Evolutionary conservation across 2,329 filamentous ascomycete genomes (phyloP), one percentile per base, ranked within the genome.

Genomic region (Teratosphaeria viscida): DNA sequence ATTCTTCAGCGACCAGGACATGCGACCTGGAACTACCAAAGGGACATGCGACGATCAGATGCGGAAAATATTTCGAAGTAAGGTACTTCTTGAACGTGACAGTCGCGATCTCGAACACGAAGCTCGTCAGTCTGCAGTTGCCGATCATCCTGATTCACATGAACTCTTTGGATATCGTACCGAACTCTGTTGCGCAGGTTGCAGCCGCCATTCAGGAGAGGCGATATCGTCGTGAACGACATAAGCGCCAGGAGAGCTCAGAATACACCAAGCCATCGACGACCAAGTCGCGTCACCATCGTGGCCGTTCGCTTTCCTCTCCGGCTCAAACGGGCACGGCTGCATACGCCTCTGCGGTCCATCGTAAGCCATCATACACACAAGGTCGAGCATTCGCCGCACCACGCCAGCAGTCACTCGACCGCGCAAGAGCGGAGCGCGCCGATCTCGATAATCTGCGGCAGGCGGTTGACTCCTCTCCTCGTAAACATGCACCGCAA

Each of bases 121-220:
- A 79, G 66, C 66, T 77, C n/a, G 74, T 82, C 23, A 76, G 76
- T 8, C 76, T 83, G 6, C 81, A 82, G 62, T 68, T 82, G 52
- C 81, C 81, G 4, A 79, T 83, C 58, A 80, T 81, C 2, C 73
- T 83, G 57, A 80, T 83, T 47, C 81, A 82, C 64, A 82, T 82
- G 75, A 82, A 82, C 62, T 82, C 80, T 0, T 73, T 83, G 52
- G 81, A 83, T 59, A 78, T 82, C 7, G 74, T 81, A 8, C 80
- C 81, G 19, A 82, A 82, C 59, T 78, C 77, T 1, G 77, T 80
- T 7, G 80, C 79, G 5, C 80, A 82, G 68, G 80, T 82, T 2
- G 79, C 80, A 34, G 78, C 79, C 29, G 79, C 80, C 62, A 52
- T 49, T 56, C 53, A 57, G 39, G 49, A 61, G 32, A 49, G 57